These are phyloP conservation scores for Canavalia gladiata DNA, from an alignment of 306 rosid genomes.

Conservation along the genomic window DNA sequence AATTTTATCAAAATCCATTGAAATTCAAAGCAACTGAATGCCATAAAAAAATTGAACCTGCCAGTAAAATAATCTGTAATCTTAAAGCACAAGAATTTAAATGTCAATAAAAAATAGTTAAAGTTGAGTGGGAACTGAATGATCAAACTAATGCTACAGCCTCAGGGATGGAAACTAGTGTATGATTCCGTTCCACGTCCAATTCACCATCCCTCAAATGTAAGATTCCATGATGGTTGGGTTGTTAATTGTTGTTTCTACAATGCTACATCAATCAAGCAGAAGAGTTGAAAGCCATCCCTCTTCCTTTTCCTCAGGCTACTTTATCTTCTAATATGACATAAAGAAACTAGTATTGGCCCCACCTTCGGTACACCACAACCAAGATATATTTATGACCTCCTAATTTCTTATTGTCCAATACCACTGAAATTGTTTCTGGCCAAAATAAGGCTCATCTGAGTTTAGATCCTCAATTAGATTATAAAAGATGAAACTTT, in stretches of 20 bases:
- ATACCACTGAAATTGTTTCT: too few species aligned
- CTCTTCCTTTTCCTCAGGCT: background rate
- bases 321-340: background rate
- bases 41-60: background rate
- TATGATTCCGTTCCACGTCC: too few species aligned
- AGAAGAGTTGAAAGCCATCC: too few species aligned
- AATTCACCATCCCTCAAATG: background rate
- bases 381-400: background rate
- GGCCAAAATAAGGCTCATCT: too few species aligned
- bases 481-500: background rate
- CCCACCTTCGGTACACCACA: background rate
- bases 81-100: background rate
- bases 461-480: too few species aligned
- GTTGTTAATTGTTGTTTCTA: too few species aligned
- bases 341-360: background rate
- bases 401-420: too few species aligned
- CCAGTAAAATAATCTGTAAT: background rate
- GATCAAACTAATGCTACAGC: background rate
- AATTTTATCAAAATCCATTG: background rate
- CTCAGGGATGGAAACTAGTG: too few species aligned
- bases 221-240: too few species aligned
- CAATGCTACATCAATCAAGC: too few species aligned
- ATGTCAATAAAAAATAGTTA: background rate
- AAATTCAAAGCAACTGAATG: constrained; percentile 7
- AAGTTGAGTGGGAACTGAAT: background rate